These are phyloP conservation scores for Smallanthus sonchifolius DNA, from an alignment of 129 eudicot species.

Conservation along the genomic window DNA sequence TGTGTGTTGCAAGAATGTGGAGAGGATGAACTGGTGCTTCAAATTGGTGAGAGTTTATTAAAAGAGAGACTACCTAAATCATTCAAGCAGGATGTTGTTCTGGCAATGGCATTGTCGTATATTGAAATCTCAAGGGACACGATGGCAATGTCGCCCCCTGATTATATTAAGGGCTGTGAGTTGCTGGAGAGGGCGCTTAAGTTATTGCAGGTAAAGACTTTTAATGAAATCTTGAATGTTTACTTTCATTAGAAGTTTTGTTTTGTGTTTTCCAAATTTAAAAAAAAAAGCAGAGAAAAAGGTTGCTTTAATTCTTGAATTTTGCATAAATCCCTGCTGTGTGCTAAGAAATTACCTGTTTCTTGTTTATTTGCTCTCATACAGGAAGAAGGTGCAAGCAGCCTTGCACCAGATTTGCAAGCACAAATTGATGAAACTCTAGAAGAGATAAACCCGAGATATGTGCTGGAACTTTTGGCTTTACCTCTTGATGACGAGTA, in stretches of 20 bases:
- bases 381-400: conserved; percentile 98
- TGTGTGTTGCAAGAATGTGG: conserved; percentile 94
- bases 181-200: conserved; percentile 80
- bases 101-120: conserved; percentile 94
- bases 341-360: not conserved
- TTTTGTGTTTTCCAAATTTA: not conserved
- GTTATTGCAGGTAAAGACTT: conserved; percentile 61
- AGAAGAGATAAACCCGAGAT: conserved; percentile 88
- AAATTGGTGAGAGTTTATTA: conserved; percentile 75
- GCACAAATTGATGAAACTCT: conserved; percentile 94
- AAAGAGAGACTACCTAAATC: conserved; percentile 85
- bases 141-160: conserved; percentile 87
- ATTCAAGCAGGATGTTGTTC: conserved; percentile 91
- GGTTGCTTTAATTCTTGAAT: not conserved
- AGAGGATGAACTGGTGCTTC: conserved; percentile 79
- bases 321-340: not conserved
- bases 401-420: conserved; percentile 93
- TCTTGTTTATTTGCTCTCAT: conserved; percentile 12
- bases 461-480: conserved; percentile 84
- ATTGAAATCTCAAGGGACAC: conserved; percentile 86
- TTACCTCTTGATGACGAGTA: conserved; percentile 75
- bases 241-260: not conserved
- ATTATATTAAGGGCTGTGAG: conserved; percentile 84
- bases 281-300: not conserved
- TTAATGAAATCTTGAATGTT: not conserved